Conservation (phyloP, 139 green algal species). For the Tetradesmus lagerheimii region DNA sequence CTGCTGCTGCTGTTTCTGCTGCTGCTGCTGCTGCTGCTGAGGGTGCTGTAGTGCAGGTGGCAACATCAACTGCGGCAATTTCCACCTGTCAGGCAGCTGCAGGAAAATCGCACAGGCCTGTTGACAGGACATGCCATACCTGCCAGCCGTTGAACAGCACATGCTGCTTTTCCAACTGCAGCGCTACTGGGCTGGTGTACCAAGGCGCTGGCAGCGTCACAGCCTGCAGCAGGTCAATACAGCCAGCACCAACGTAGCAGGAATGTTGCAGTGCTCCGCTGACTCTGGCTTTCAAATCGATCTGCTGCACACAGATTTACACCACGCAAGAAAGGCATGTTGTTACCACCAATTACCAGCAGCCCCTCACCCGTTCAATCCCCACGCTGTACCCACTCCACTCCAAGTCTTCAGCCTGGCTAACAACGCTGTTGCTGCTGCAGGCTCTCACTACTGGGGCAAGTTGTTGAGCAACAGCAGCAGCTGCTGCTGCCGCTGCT, state of each 20-base stretch:
- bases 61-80: too few relatives aligned
- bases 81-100: too few relatives aligned
- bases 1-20: too few relatives aligned
- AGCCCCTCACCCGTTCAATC: neutral
- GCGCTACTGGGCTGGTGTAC: conserved; percentile 47
- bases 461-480: neutral
- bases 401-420: neutral
- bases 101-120: too few relatives aligned
- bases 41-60: too few relatives aligned
- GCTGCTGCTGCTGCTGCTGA: neutral
- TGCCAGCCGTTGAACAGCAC: conserved; percentile 60
- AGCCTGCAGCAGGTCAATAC: conserved; percentile 33
- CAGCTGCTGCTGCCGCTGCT: neutral
- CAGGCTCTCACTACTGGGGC: neutral
- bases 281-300: too few relatives aligned
- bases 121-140: conserved; percentile 19
- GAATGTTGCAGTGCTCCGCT: too few relatives aligned
- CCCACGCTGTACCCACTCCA: neutral
- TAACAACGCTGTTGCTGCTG: neutral
- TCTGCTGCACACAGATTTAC: too few relatives aligned
- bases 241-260: too few relatives aligned
- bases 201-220: conserved; percentile 59
- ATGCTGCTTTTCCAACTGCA: conserved; percentile 41
- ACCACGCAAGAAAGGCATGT: too few relatives aligned
- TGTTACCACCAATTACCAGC: too few relatives aligned